Evolutionary conservation across 352 stramenopile species (phyloP).

Genomic region (Phytophthora sp.): DNA sequence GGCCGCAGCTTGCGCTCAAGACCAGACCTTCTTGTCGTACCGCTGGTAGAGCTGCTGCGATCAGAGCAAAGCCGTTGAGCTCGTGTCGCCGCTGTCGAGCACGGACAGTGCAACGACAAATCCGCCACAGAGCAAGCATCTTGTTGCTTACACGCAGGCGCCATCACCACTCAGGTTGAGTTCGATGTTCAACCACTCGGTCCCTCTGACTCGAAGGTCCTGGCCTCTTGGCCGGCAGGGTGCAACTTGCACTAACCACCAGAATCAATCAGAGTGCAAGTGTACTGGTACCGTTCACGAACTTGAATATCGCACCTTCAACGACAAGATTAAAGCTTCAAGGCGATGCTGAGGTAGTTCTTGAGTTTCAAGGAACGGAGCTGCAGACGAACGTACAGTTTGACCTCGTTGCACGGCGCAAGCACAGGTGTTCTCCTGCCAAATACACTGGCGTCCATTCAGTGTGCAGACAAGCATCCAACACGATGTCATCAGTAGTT

Average conservation of each 20-base stretch:
- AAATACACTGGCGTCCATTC: too few species aligned
- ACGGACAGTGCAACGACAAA: conserved; percentile 17
- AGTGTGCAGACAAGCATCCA: neutral
- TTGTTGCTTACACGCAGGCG: too few species aligned
- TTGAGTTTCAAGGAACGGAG: conserved; percentile 4
- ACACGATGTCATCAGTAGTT: neutral
- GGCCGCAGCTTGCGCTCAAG: neutral
- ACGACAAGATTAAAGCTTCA: conserved; percentile 4
- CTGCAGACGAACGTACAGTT: neutral
- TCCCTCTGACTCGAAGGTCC: too few species aligned
- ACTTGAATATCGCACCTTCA: conserved; percentile 25
- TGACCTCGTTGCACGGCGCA: too few species aligned
- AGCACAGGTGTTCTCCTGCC: too few species aligned
- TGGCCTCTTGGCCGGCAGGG: too few species aligned
- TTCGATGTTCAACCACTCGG: neutral
- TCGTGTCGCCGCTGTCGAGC: conserved; percentile 4
- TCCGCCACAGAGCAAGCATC: too few species aligned
- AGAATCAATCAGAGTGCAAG: too few species aligned
- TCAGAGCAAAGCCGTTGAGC: conserved; percentile 27
- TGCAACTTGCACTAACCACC: too few species aligned
- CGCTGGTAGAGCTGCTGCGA: conserved; percentile 26
- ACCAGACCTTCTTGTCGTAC: conserved; percentile 8
- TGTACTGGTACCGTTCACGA: too few species aligned
- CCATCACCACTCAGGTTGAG: neutral
- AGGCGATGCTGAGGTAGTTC: too few species aligned